Base-by-base conservation (phyloP, 2,329 filamentous ascomycete species). In the Diaporthe sp. region DNA sequence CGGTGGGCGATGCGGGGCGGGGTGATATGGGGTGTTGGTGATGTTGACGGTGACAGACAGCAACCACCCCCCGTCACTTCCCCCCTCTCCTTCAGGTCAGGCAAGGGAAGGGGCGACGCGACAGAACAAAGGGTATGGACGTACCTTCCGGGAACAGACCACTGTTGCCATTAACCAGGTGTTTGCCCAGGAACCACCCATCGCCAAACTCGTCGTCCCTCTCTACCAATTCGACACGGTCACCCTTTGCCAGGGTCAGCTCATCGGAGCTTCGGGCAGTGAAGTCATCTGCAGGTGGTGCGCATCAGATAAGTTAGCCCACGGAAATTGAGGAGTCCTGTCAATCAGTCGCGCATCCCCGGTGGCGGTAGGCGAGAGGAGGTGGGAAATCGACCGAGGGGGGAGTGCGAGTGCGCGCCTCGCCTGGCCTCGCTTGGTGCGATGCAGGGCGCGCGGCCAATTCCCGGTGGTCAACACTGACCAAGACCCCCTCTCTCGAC, bases 191-290 rank as follows among this genome's bases (percentile, higher is more conserved):
- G 82, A 94, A 97, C 94, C 94, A 96, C 72, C 95, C 94, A 84
- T 97, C 94, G 77, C 94, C 94, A 83, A 97, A 97, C 82, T 97
- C 94, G 83, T 97, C 94, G 82, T 97, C 94, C 80, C 94, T 90
- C 85, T 97, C 94, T 78, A 96, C 91, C 77, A 97, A 86, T 86
- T 96, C 93, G 77, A 97, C 93, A 78, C 94, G 92, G 81, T 97
- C 94, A 79, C 94, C 96, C 82, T 97, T 97, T 73, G 91, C 88
- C 78, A 99, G 89, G 79, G 92, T 97, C 81, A 99, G 89, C 88
- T 99, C 97, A 85, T 99, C 97, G 75, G 94, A 94, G 84, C 95
- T 97, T 79, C 97, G 92, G 75, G 96, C 96, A 79, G 92, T 88
- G 84, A 99, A 98, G 85, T 98, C 95, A 86, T 99, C 95, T 98